Base-by-base conservation (phyloP, 768 basidiomycete genomes). In the Peribolospora kevripleyi region DNA sequence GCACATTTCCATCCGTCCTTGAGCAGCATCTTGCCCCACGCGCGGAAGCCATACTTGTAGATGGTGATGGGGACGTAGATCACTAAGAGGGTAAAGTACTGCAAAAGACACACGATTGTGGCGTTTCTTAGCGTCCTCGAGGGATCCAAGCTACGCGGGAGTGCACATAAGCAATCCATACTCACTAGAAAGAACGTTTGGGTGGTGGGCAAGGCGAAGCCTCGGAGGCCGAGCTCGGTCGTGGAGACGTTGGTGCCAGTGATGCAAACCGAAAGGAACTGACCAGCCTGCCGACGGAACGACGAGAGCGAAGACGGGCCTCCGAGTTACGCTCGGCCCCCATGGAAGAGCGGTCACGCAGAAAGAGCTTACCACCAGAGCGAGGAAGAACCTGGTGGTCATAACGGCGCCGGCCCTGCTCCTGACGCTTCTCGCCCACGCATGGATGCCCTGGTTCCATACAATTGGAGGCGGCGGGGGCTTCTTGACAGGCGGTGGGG, bases 1-100 rank as follows among this genome's bases (percentile, higher is more conserved):
- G 50, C 55, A 46, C 57, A 63, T 46, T 62, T 62, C 61, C 61
- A 64, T 1, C 60, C 61, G 46, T 62, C 61, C 25, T 57, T 61
- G n/a, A 50, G 14, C 51, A 64, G n/a, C 53, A 64, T 61, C 42
- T 52, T 57, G 46, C 46, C 43, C 58, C 58, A 64, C 8, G 57
- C 61, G n/a, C 54, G 57, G 42, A 54, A 57, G 2, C 61, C 61
- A 48, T 62, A 62, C 40, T 55, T 54, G 55, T 62, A 64, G 41
- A 64, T 57, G 1, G 63, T 64, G 49, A 57, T 57, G 1, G 63
- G 59, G 10, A 62, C 60, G 51, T 60, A 61, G 48, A 60, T 46
- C 37, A 50, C 36, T 54, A 55, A 57, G 47, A 61, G 50, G 52
- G 55, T 51, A 49, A 59, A 55, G 54, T 61, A 61, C 42, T 25